A percentile compares a stretch with the other conserved stretches of the same genome.
These are phyloP conservation scores for Phytopythium mirpurense DNA, from an alignment of 352 stramenopile species.

Conservation along the genomic window DNA sequence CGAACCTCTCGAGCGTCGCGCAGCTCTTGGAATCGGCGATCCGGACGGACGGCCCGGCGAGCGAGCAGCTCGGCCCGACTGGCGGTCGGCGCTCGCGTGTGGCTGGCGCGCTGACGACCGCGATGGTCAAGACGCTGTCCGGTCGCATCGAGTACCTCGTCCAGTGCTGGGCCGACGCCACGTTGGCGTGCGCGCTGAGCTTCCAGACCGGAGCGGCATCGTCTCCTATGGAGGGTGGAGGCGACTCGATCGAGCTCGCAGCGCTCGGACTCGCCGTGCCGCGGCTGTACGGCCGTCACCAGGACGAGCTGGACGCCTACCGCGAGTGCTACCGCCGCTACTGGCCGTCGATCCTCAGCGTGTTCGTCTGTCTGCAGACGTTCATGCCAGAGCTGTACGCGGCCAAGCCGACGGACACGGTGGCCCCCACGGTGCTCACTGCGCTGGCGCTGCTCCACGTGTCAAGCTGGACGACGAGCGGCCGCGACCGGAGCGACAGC, in stretches of 20 bases:
- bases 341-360: conserved; percentile 7
- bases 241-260: conserved; percentile 8
- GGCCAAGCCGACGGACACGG: conserved; percentile 13
- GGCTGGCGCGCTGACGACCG: conserved; percentile 36
- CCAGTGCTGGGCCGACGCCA: conserved; percentile 51
- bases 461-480: conserved; percentile 28
- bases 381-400: conserved; percentile 5
- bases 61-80: conserved; percentile 17
- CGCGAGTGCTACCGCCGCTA: conserved; percentile 4
- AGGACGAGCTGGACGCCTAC: conserved; percentile 1
- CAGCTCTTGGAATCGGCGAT: conserved; percentile 36
- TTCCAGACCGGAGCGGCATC: conserved; percentile 28
- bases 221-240: neutral
- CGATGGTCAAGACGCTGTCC: conserved; percentile 44
- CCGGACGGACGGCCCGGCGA: conserved; percentile 1
- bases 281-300: neutral
- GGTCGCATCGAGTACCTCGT: conserved; percentile 29
- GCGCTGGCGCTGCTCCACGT: conserved; percentile 42
- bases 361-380: conserved; percentile 5
- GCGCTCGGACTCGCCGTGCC: conserved; percentile 1
- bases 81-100: conserved; percentile 12
- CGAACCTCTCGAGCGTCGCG: conserved; percentile 57
- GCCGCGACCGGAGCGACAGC: conserved; percentile 15
- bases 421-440: conserved; percentile 20
- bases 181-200: conserved; percentile 31